phyloP scores from a whole-genome alignment of 441 rosid genomes.

The Populus hybrid region DNA sequence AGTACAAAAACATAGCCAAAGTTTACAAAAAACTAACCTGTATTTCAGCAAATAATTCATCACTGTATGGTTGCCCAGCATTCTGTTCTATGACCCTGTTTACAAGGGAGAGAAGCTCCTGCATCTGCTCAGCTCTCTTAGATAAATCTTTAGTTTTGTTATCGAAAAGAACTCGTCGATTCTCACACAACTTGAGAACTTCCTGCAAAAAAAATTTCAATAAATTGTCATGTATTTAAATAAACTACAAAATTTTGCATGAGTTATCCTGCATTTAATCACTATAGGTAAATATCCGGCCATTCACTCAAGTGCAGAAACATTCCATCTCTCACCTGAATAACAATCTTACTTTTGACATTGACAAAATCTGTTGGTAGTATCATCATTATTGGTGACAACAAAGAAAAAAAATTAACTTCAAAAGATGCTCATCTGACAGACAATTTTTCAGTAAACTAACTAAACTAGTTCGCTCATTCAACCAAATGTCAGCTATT shows the following conservation, averaged over 20 bases:
- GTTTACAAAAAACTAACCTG: conserved; percentile 35
- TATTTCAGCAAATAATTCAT: conserved; percentile 63
- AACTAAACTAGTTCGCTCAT: not conserved
- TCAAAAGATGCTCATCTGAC: not conserved
- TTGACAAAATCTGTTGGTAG: not conserved
- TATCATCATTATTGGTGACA: not conserved
- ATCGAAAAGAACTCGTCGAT: conserved; percentile 64
- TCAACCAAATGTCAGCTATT: not conserved
- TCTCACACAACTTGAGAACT: conserved; percentile 51
- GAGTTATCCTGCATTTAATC: not conserved
- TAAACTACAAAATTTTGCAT: not conserved
- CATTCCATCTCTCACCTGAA: not conserved
- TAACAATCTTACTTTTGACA: not conserved
- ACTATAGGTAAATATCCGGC: not conserved
- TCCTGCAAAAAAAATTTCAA: conserved; percentile 41
- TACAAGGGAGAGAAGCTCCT: conserved; percentile 60
- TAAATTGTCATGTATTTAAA: not conserved
- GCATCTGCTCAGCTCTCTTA: conserved; percentile 54
- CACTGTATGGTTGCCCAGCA: conserved; percentile 68
- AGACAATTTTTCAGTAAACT: not conserved
- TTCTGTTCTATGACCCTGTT: conserved; percentile 43
- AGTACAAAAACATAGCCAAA: not conserved
- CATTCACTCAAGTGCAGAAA: not conserved
- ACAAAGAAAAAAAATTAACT: not conserved
- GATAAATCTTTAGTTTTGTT: conserved; percentile 66